Evolutionary conservation across 2,329 filamentous ascomycete species (phyloP), one percentile per base, ranked within the genome.

Genomic region (Epichloe baconii): DNA sequence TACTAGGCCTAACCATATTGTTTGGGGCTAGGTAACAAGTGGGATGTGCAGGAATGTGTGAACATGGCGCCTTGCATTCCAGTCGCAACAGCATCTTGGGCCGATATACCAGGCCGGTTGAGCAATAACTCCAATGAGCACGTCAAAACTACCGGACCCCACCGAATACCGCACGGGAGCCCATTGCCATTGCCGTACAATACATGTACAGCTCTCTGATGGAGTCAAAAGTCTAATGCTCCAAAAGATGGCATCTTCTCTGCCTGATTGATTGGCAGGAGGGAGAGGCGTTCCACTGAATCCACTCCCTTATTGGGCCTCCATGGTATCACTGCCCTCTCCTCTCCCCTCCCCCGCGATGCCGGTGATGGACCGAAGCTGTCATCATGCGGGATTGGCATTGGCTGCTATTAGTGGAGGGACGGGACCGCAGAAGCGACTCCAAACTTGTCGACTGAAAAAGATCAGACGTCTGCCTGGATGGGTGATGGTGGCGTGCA

Each of bases 51-150:
- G 53, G 50, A 54, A 54, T 54, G 50, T 44, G 48, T 52, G 50
- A 49, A 52, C 43, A 54, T 51, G 41, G 46, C 52, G 53, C 44
- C 48, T 44, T 40, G 46, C 53, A 54, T 54, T 54, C 53, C 53
- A 54, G 53, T 53, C 51, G 17, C 41, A 41, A 45, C 42, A 43
- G 40, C 40, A 49, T 41, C 51, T 36, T 49, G 35, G 50, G 36
- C 47, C 34, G 43, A 49, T 49, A 49, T 49, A 34, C 48, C 48
- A 42, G 40, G 26, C 31, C 42, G 41, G 51, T 49, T 48, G 51
- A 52, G 26, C 26, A 31, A 31, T 31, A 8, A 31, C 26, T 10
- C 26, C 26, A 31, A 31, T 31, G 26, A 31, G 48, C 46, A 23
- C 37, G 47, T 49, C 47, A 52, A 40, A 52, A 52, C 48, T 50